Evolutionary conservation across 2,329 filamentous ascomycete genomes (phyloP).

Genomic region (Aspergillus texensis): DNA sequence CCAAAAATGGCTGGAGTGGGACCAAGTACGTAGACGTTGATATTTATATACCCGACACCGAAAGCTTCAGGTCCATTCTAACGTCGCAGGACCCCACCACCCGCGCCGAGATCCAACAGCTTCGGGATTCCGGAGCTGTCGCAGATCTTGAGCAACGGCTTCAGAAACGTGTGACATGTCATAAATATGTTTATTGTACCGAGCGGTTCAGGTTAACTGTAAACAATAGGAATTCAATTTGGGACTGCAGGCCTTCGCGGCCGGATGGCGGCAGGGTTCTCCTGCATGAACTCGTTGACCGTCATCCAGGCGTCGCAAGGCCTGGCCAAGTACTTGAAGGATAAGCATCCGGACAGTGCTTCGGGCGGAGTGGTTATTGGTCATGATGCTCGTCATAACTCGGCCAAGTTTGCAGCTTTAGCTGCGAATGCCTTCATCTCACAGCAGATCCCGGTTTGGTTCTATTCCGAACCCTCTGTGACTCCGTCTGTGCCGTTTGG

Average conservation of each 20-base stretch:
- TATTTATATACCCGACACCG: background rate
- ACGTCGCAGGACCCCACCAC: conserved; percentile 52
- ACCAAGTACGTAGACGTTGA: conserved; percentile 44
- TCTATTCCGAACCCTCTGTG: conserved; percentile 58
- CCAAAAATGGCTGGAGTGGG: conserved; percentile 61
- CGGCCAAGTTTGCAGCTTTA: conserved; percentile 61
- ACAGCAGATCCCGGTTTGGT: conserved; percentile 61
- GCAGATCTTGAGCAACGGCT: conserved; percentile 57
- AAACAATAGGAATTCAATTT: conserved; percentile 56
- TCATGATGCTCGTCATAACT: conserved; percentile 65
- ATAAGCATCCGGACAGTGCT: conserved; percentile 46
- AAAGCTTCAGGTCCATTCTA: conserved; percentile 4
- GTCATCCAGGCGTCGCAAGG: conserved; percentile 67
- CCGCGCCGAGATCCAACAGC: conserved; percentile 55
- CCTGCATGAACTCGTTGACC: conserved; percentile 61
- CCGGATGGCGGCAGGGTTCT: conserved; percentile 67
- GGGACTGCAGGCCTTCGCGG: conserved; percentile 65
- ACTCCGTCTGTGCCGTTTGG: conserved; percentile 67
- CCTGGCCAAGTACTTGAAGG: conserved; percentile 61
- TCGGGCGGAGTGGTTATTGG: conserved; percentile 61
- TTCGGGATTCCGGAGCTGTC: conserved; percentile 50
- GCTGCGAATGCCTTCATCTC: conserved; percentile 62
- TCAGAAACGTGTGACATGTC: conserved; percentile 45
- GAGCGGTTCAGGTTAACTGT: conserved; percentile 10
- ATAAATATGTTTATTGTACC: conserved; percentile 11